A percentile compares a stretch with the other conserved stretches of the same genome.
phyloP scores from a whole-genome alignment of 2,329 filamentous ascomycete species.

The Colletotrichum cordylinicola region DNA sequence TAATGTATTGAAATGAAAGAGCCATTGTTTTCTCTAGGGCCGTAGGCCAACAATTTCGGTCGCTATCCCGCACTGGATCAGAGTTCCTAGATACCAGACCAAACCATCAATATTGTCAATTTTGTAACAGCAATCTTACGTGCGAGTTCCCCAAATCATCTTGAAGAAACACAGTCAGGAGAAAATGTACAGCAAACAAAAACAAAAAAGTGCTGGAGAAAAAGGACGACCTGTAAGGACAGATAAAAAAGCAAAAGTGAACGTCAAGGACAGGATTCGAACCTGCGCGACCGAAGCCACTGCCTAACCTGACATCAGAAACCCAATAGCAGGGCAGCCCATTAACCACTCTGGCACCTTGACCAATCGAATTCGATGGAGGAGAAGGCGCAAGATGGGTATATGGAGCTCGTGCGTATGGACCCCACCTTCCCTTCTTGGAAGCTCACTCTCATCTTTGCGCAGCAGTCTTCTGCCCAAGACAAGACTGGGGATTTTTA shows the following conservation, averaged over 20 bases:
- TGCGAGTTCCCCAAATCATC: no score
- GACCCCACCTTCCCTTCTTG: neutral
- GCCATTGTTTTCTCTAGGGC: no score
- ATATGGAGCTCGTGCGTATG: neutral
- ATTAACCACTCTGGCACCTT: slow-evolving; percentile 15
- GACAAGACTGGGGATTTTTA: neutral
- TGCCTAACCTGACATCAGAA: neutral
- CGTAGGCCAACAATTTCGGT: no score
- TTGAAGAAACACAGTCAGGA: no score
- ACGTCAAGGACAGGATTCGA: slow-evolving; percentile 13
- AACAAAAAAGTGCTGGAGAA: no score
- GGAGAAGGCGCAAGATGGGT: rapidly evolving
- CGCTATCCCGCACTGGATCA: no score
- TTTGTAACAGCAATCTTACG: no score
- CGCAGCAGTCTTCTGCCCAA: neutral
- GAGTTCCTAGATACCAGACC: no score
- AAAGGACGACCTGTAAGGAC: neutral
- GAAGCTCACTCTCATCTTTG: neutral
- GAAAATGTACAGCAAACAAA: no score
- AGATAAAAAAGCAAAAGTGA: neutral
- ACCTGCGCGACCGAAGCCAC: slow-evolving; percentile 14
- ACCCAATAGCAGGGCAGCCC: slow-evolving; percentile 8
- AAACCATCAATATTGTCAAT: no score
- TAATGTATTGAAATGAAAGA: no score
- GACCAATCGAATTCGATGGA: neutral